phyloP scores from a whole-genome alignment of 176 grass and related monocot genomes.

The Zoysia pacifica region DNA sequence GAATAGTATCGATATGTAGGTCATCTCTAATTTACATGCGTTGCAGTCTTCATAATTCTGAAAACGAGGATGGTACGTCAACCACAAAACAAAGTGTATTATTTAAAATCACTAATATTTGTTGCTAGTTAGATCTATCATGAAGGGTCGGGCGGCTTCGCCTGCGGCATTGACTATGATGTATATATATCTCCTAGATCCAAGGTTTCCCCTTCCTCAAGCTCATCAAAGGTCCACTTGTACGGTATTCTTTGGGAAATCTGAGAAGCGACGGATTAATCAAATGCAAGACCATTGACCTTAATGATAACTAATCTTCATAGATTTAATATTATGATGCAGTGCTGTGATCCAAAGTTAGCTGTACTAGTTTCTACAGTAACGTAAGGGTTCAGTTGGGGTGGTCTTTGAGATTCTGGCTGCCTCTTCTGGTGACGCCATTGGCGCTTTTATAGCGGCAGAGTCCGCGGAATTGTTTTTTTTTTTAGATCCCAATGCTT shows the following conservation, averaged over 20 bases:
- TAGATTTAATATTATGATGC: constrained; percentile 6
- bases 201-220: constrained; percentile 42
- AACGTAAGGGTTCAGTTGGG: constrained; percentile 26
- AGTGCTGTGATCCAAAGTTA: constrained; percentile 49
- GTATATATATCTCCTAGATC: constrained; percentile 42
- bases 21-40: too few species aligned
- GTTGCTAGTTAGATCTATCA: constrained; percentile 24
- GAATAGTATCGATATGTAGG: too few species aligned
- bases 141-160: constrained; percentile 24
- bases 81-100: constrained; percentile 1
- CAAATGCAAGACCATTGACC: constrained; percentile 54
- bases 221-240: constrained; percentile 27
- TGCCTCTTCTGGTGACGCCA: constrained; percentile 28
- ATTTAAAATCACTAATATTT: not conserved
- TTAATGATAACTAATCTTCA: constrained; percentile 36
- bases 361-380: constrained; percentile 35
- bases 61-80: not conserved
- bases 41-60: too few species aligned
- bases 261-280: constrained; percentile 30
- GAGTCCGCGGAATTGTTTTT: constrained; percentile 41
- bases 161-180: constrained; percentile 35
- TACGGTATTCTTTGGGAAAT: constrained; percentile 28
- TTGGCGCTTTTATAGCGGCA: constrained; percentile 25
- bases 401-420: constrained; percentile 42
- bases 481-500: constrained; percentile 67